Evolutionary conservation across 495 filamentous ascomycete species (phyloP), one percentile per base, ranked within the genome.

Genomic region (Aspergillus bridgeri): DNA sequence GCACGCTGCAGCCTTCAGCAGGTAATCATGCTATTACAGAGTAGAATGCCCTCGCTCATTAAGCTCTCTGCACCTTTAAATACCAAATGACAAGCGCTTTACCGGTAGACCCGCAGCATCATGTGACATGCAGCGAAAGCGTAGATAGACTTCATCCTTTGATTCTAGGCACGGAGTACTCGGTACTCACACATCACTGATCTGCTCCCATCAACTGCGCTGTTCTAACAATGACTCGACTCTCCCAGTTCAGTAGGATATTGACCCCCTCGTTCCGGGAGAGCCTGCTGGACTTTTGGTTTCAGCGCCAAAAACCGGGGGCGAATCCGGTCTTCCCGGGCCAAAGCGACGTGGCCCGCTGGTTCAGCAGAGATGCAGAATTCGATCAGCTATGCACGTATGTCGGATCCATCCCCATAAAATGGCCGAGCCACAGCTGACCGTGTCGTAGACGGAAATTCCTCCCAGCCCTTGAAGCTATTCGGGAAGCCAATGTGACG

Each of bases 351-450:
- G 17, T 38, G 13, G 33, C 33, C 33, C 33, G 33, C 33, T 73
- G 68, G 66, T 72, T 73, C 25, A 57, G 17, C n/a, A 58, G 58
- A 5, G 65, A 71, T 29, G 47, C 52, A 0, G 52, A 54, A 0
- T 73, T 73, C 38, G 70, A 73, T 33, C 29, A 67, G 42, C 53
- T 56, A 22, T 73, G 70, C 57, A 57, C 64, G 70, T 71, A 59
- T 54, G 67, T 63, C n/a, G n/a, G n/a, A n/a, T n/a, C 17, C 11
- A 45, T 25, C 15, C 15, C 18, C 9, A 45, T 15, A 38, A 8
- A 38, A 15, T 15, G 9, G 9, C 5, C 2, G 38, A 17, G 42
- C 44, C 45, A 51, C 33, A 24, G 8, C 44, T 24, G 17, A 57
- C 8, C 23, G 43, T 17, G 13, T 58, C 46, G 42, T 45, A 69